Evolutionary conservation across 2,329 filamentous ascomycete genomes (phyloP), one percentile per base, ranked within the genome.

Genomic region (Elsinoe ampelina): DNA sequence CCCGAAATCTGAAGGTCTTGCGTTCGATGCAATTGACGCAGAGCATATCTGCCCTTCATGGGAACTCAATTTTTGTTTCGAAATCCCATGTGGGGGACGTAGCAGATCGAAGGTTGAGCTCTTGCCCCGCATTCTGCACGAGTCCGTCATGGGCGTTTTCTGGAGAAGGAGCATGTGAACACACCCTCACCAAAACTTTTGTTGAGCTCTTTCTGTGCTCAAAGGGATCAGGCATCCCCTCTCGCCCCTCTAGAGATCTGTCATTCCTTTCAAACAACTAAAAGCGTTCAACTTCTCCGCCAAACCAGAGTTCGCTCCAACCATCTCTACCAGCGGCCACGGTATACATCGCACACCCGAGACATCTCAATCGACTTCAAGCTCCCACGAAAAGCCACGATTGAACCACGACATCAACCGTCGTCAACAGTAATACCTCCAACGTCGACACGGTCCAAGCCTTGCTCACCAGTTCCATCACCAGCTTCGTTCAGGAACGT

Each of bases 371-470:
- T 45, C 41, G 12, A 22, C 19, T 13, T 26, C 41, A 45, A 45
- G 55, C 42, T 47, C 10, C 17, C 26, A 32, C 15, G 10, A 36
- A 6, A 13, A 52, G 26, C 26, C 48, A 20, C 26, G 15, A 20
- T 12, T 10, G 26, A 5, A 19, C 15, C 47, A 54, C 38, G 39
- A 54, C 36, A 38, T 36, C 42, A 42, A 52, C 19, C 48, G 36
- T 30, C 12, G 47, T 32, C 38, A 59, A 26, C 34, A 50, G 26
- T 38, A 26, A 50, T 39, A 45, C 50, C 20, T 55, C 22, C 42
- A 52, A 48, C 58, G 57, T 38, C 48, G 52, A 41, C 34, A 47
- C 54, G 52, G 41, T 47, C 5, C 26, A 41, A 34, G 48, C 48
- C 58, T 36, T 56, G 35, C 20, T 34, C 42, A 35, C 47, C 38